These are phyloP conservation scores for Amyloporia xantha DNA, from an alignment of 768 basidiomycete species.

Conservation along the genomic window DNA sequence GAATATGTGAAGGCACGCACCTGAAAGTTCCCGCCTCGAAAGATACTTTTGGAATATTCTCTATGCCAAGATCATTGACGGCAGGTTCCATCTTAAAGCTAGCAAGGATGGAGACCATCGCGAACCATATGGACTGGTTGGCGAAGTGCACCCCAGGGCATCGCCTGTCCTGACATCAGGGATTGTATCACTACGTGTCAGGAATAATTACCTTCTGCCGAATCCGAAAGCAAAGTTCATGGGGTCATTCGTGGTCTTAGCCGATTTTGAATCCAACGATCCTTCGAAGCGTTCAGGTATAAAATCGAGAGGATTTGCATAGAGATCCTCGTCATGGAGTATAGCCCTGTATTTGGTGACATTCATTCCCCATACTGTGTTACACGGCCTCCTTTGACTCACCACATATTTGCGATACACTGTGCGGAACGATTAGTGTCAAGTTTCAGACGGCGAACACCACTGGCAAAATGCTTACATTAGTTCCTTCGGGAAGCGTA, in stretches of 20 bases:
- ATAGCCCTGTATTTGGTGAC: too few species aligned
- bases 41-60: constrained; percentile 1
- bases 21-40: constrained; percentile 7
- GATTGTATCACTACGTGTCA: too few species aligned
- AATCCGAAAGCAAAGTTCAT: constrained; percentile 11
- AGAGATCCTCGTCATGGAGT: constrained; percentile 7
- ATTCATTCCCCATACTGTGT: too few species aligned
- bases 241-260: constrained; percentile 1
- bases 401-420: constrained; percentile 11
- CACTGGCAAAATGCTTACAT: too few species aligned
- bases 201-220: constrained; percentile 8
- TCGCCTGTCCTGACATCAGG: constrained; percentile 4
- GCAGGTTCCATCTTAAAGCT: constrained; percentile 14
- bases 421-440: neutral
- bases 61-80: constrained; percentile 5
- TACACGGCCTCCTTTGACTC: too few species aligned
- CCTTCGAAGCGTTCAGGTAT: constrained; percentile 7
- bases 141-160: constrained; percentile 18
- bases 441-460: too few species aligned
- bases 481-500: constrained; percentile 3
- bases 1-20: constrained; percentile 2
- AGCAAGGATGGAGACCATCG: constrained; percentile 10
- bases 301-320: constrained; percentile 5
- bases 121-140: constrained; percentile 13
- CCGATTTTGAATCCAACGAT: neutral